These are phyloP conservation scores for Penicillium herquei DNA, from an alignment of 495 filamentous ascomycete genomes.

Conservation along the genomic window DNA sequence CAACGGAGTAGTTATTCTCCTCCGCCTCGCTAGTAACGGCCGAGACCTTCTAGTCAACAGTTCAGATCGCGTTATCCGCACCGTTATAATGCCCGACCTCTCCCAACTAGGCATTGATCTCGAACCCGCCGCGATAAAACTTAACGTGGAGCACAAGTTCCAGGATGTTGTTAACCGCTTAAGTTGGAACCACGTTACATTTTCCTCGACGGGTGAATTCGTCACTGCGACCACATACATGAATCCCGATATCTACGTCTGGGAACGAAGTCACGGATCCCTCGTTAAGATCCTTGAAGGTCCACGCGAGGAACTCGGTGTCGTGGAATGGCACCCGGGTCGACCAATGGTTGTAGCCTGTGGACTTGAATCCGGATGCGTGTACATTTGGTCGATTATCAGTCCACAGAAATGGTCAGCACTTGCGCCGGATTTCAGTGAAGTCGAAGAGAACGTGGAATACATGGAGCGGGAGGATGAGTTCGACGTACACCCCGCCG, in stretches of 20 bases:
- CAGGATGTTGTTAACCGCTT: slow-evolving; percentile 95
- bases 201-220: slow-evolving; percentile 83
- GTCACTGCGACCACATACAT: slow-evolving; percentile 92
- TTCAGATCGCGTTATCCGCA: slow-evolving; percentile 88
- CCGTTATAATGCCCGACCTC: slow-evolving; percentile 72
- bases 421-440: slow-evolving; percentile 91
- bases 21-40: slow-evolving; percentile 80
- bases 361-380: slow-evolving; percentile 81
- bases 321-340: slow-evolving; percentile 95
- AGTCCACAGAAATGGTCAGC: slow-evolving; percentile 95
- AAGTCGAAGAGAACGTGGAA: slow-evolving; percentile 97
- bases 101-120: slow-evolving; percentile 46
- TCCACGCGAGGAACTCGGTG: slow-evolving; percentile 88
- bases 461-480: slow-evolving; percentile 95
- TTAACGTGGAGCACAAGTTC: slow-evolving; percentile 96
- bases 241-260: slow-evolving; percentile 97
- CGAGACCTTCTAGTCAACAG: slow-evolving; percentile 85
- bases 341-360: slow-evolving; percentile 86
- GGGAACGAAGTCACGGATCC: slow-evolving; percentile 92
- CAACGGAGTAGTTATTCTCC: slow-evolving; percentile 80
- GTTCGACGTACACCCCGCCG: slow-evolving; percentile 94
- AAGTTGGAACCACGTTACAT: slow-evolving; percentile 93
- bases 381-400: slow-evolving; percentile 91
- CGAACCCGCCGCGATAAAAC: slow-evolving; percentile 58
- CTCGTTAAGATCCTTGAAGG: slow-evolving; percentile 95